Percentiles rank a stretch among this genome's conserved stretches.
Evolutionary conservation across 1,284 basidiomycete genomes (phyloP).

Genomic region (Heterobasidion irregulare): DNA sequence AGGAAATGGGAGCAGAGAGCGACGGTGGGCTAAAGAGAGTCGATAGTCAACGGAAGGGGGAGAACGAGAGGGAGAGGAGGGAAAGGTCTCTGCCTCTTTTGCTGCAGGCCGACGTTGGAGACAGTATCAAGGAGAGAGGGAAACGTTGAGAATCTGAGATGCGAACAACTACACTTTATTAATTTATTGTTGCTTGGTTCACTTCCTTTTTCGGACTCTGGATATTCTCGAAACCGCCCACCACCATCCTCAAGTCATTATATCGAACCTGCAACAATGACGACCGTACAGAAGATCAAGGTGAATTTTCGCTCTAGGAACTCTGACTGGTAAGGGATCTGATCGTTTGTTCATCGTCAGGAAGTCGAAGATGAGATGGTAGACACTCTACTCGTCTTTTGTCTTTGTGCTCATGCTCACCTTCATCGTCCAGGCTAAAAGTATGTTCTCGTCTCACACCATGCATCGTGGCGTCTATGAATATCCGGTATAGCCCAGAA

Average conservation of each 20-base stretch:
- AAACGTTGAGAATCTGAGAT: too few species aligned
- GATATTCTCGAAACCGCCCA: too few species aligned
- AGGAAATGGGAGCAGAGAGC: conserved; percentile 7
- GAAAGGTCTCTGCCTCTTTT: neutral
- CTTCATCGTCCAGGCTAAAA: conserved; percentile 24
- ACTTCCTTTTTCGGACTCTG: conserved; percentile 2
- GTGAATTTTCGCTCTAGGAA: conserved; percentile 25
- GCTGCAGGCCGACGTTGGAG: too few species aligned
- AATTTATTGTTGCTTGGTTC: neutral
- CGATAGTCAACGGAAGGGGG: conserved; percentile 6
- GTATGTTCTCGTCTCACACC: conserved; percentile 17
- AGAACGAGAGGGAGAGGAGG: conserved; percentile 3
- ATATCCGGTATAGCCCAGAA: conserved; percentile 62
- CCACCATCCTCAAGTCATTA: too few species aligned
- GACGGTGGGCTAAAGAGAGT: conserved; percentile 2
- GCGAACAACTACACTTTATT: neutral
- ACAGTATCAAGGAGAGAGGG: too few species aligned
- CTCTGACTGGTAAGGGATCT: neutral
- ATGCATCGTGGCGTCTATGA: neutral
- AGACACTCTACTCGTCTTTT: conserved; percentile 21
- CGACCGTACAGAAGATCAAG: conserved; percentile 87
- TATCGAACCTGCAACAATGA: conserved; percentile 42
- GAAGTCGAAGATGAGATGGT: conserved; percentile 98
- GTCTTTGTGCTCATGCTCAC: conserved; percentile 6
- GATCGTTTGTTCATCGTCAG: conserved; percentile 24